phyloP scores from a whole-genome alignment of 129 eudicot genomes.

The Lactuca saligna region DNA sequence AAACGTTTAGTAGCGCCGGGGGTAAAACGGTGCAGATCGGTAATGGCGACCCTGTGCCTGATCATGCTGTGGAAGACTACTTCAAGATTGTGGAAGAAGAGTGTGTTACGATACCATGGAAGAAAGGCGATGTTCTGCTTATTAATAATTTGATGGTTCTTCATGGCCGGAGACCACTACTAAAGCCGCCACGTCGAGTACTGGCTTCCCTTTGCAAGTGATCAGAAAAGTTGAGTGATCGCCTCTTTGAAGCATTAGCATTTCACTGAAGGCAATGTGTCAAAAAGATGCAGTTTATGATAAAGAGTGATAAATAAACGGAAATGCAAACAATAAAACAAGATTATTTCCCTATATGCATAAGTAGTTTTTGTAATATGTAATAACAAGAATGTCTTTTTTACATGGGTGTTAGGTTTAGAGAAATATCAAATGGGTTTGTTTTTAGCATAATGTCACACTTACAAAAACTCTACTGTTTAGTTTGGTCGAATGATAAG shows the following conservation, averaged over 20 bases:
- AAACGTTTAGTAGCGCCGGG: constrained; percentile 28
- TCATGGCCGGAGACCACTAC: constrained; percentile 65
- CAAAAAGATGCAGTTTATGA: not conserved
- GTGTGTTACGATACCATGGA: constrained; percentile 73
- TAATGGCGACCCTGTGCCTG: constrained; percentile 62
- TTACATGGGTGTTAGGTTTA: too few relatives aligned
- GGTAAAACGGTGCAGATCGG: constrained; percentile 54
- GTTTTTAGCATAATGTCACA: too few relatives aligned
- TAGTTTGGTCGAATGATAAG: too few relatives aligned
- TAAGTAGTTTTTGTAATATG: too few relatives aligned
- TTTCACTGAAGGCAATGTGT: not conserved
- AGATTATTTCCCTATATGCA: too few relatives aligned
- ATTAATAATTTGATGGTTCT: constrained; percentile 78
- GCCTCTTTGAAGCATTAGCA: not conserved
- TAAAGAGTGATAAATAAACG: too few relatives aligned
- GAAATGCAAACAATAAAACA: too few relatives aligned
- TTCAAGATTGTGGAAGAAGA: constrained; percentile 66
- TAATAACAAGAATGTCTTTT: too few relatives aligned
- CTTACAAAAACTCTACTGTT: too few relatives aligned
- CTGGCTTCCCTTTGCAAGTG: constrained; percentile 82
- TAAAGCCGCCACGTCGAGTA: constrained; percentile 65
- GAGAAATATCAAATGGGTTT: too few relatives aligned
- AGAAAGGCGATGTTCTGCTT: constrained; percentile 68
- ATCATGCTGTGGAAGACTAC: constrained; percentile 45
- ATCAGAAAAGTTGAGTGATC: not conserved